Conservation (phyloP, 352 stramenopile genomes). For the Phytophthora tubulina region DNA sequence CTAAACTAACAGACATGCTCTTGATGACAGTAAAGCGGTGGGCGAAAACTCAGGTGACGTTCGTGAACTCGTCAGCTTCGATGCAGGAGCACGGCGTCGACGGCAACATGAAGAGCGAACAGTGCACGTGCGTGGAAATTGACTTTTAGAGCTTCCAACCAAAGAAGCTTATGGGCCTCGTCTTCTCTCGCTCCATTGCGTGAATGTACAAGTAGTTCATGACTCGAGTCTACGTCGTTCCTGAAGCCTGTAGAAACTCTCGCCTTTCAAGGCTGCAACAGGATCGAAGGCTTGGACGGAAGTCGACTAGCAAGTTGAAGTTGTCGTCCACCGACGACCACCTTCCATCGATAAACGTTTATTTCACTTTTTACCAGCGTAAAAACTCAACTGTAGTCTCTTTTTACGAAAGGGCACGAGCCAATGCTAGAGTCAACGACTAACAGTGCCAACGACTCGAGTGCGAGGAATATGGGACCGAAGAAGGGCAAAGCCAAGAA, state of each 20-base stretch:
- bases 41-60: slow-evolving; percentile 58
- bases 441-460: background rate
- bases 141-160: slow-evolving; percentile 70
- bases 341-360: background rate
- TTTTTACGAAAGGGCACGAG: slow-evolving; percentile 27
- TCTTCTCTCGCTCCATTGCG: slow-evolving; percentile 79
- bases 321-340: slow-evolving; percentile 11
- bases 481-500: slow-evolving; percentile 66
- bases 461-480: slow-evolving; percentile 50
- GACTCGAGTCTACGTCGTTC: slow-evolving; percentile 50
- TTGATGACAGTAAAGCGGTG: slow-evolving; percentile 48
- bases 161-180: slow-evolving; percentile 56
- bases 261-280: slow-evolving; percentile 54
- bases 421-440: background rate
- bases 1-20: background rate
- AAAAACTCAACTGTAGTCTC: slow-evolving; percentile 13
- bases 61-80: slow-evolving; percentile 64
- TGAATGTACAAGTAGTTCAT: slow-evolving; percentile 56
- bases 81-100: slow-evolving; percentile 62
- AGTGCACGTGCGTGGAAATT: slow-evolving; percentile 52
- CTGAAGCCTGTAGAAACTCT: slow-evolving; percentile 70
- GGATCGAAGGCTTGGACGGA: too few relatives aligned
- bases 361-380: slow-evolving; percentile 12
- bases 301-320: background rate
- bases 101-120: slow-evolving; percentile 15